A percentile compares a stretch with the other conserved stretches of the same genome.
Evolutionary conservation across 1,284 basidiomycete species (phyloP).

Genomic region (Apiotrichum montevideense): DNA sequence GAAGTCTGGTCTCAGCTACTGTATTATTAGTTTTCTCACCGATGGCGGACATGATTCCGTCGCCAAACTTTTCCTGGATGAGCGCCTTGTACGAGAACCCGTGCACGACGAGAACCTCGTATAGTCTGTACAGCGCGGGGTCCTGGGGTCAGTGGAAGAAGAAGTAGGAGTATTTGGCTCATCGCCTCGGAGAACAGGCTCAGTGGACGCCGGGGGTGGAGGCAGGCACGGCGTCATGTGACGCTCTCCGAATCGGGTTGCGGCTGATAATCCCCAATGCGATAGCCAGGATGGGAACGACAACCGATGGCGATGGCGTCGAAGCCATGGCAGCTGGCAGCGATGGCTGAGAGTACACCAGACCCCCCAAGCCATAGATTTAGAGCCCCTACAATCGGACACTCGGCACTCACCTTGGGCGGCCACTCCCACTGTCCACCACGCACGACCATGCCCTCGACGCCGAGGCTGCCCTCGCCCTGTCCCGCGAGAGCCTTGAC

Average conservation of each 20-base stretch:
- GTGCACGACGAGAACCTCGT: slow-evolving; percentile 78
- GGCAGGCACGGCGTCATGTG: too few species aligned
- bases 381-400: background rate
- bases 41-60: slow-evolving; percentile 88
- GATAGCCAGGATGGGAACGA: too few species aligned
- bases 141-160: slow-evolving; percentile 51
- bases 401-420: slow-evolving; percentile 27
- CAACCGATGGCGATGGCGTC: too few species aligned
- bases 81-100: slow-evolving; percentile 59
- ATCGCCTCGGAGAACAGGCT: too few species aligned
- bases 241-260: too few species aligned
- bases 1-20: slow-evolving; percentile 50
- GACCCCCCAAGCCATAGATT: too few species aligned
- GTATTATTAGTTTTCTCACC: slow-evolving; percentile 30
- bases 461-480: slow-evolving; percentile 24
- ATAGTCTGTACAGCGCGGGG: slow-evolving; percentile 76
- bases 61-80: slow-evolving; percentile 82
- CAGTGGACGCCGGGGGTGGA: too few species aligned
- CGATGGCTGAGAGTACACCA: too few species aligned
- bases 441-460: slow-evolving; percentile 29
- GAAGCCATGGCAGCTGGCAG: too few species aligned
- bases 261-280: too few species aligned
- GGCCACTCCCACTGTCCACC: slow-evolving; percentile 38
- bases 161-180: too few species aligned
- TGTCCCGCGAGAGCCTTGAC: slow-evolving; percentile 23